Conservation (phyloP, 2,329 filamentous ascomycete species). For the Trichoderma breve region DNA sequence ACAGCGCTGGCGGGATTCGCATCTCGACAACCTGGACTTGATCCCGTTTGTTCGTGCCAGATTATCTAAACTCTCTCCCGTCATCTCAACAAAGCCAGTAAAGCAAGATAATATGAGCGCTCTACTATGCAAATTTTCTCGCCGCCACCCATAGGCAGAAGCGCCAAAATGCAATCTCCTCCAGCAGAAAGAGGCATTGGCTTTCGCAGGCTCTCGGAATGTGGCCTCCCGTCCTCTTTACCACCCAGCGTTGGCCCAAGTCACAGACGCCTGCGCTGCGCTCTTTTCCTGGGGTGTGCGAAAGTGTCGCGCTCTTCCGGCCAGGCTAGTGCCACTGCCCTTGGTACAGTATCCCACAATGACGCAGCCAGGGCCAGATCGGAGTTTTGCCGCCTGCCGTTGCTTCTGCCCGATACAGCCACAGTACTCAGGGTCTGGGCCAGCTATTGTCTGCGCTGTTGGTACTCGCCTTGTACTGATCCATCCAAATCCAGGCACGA, state of each 20-base stretch:
- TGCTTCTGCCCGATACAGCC: background rate
- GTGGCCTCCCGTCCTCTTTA: slow-evolving; percentile 3
- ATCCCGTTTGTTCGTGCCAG: background rate
- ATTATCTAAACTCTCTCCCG: background rate
- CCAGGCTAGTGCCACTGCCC: background rate
- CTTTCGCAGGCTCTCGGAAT: background rate
- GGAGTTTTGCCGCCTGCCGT: slow-evolving; percentile 13
- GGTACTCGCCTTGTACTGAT: background rate
- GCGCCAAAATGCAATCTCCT: background rate
- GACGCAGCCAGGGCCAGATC: slow-evolving; percentile 11
- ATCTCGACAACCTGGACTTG: background rate
- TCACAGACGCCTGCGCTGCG: background rate
- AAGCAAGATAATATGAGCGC: background rate
- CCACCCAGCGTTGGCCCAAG: background rate
- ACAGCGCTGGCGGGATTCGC: background rate
- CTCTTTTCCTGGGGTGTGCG: background rate
- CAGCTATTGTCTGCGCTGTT: background rate
- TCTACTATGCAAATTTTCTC: background rate
- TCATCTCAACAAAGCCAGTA: too few species aligned
- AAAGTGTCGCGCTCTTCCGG: background rate
- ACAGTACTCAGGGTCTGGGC: background rate
- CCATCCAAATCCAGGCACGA: background rate
- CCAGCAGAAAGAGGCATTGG: background rate
- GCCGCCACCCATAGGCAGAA: background rate
- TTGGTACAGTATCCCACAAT: slow-evolving; percentile 6